Evolutionary conservation across 2,329 filamentous ascomycete species (phyloP), one percentile per base, ranked within the genome.

Genomic region (Chaetomium strumarium): DNA sequence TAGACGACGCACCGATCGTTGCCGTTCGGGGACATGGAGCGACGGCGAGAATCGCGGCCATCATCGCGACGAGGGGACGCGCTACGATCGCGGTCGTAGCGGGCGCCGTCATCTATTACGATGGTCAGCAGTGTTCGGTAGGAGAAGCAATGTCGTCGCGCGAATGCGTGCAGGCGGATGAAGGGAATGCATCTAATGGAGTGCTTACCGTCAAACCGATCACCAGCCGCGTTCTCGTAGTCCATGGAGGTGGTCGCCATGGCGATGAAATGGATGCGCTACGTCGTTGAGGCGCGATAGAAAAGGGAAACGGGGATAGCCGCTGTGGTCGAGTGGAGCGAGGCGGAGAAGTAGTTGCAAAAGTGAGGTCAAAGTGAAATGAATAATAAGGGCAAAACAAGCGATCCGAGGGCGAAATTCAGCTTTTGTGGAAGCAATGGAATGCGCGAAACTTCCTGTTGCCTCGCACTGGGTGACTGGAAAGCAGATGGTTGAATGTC

Each of bases 181-280:
- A 45, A 50, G 34, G 38, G 45, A 33, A 49, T 19, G 9, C 5
- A 34, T 12, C 33, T 9, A 38, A 41, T 29, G 11, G 19, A 2
- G 31, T 40, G 64, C 75, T 62, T 72, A 85, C 83, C 83, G 65
- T 85, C 82, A 60, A 83, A 85, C 57, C 79, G 81, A 68, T 84
- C 79, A 64, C 80, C 81, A 64, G 82, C 84, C 59, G 81, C 79
- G 66, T 79, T 80, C 69, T 86, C 83, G 69, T 86, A 86, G 66
- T 86, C 83, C 83, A 86, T 86, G 60, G 81, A 78, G 39, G 79
- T 81, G 58, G 81, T 83, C 52, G 80, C 80, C 80, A 83, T 83
- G 38, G 55, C 62, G 60, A 59, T 67, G 61, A 56, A 62, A 55
- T 43, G 33, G 9, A 12, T 53, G 46, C 46, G 34, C 33, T 38